These are phyloP conservation scores for Calocybe gambosa DNA, from an alignment of 1,284 basidiomycete genomes.

Conservation along the genomic window DNA sequence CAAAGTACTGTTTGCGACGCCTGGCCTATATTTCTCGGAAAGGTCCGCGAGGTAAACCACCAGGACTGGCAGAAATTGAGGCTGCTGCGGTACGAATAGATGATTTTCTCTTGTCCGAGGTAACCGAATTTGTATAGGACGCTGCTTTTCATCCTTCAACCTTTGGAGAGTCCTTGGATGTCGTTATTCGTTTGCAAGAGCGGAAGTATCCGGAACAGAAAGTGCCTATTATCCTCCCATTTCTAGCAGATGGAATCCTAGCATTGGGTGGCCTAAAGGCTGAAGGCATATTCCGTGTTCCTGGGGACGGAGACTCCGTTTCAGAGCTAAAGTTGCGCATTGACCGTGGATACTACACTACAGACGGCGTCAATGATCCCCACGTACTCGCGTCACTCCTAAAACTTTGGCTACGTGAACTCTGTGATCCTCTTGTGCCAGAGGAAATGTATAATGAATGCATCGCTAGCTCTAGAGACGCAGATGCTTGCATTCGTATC, in stretches of 20 bases:
- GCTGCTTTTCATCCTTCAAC: slow-evolving; percentile 91
- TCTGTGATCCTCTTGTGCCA: slow-evolving; percentile 83
- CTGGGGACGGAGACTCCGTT: slow-evolving; percentile 82
- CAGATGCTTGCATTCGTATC: slow-evolving; percentile 66
- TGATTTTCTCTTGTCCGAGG: slow-evolving; percentile 5
- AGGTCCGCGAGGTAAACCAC: slow-evolving; percentile 78
- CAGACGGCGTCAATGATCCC: slow-evolving; percentile 83
- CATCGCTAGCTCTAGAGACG: slow-evolving; percentile 61
- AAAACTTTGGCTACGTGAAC: slow-evolving; percentile 89
- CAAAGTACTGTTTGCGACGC: slow-evolving; percentile 77
- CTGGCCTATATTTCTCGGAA: slow-evolving; percentile 69
- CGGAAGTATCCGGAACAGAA: slow-evolving; percentile 78
- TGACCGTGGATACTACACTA: slow-evolving; percentile 84
- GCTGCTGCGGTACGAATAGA: slow-evolving; percentile 64
- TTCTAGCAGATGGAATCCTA: slow-evolving; percentile 86
- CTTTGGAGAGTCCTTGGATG: slow-evolving; percentile 84
- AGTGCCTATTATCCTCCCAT: slow-evolving; percentile 87
- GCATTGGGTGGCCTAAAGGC: slow-evolving; percentile 77
- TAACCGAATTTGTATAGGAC: slow-evolving; percentile 40
- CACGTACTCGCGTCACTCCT: slow-evolving; percentile 83
- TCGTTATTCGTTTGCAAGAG: slow-evolving; percentile 77
- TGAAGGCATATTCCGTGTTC: slow-evolving; percentile 88
- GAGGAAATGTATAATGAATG: slow-evolving; percentile 85
- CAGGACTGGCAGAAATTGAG: slow-evolving; percentile 78
- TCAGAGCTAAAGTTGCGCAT: slow-evolving; percentile 83